Percentiles rank a stretch among this genome's conserved stretches.
phyloP scores from a whole-genome alignment of 441 rosid genomes.

The Mallotus repandus region DNA sequence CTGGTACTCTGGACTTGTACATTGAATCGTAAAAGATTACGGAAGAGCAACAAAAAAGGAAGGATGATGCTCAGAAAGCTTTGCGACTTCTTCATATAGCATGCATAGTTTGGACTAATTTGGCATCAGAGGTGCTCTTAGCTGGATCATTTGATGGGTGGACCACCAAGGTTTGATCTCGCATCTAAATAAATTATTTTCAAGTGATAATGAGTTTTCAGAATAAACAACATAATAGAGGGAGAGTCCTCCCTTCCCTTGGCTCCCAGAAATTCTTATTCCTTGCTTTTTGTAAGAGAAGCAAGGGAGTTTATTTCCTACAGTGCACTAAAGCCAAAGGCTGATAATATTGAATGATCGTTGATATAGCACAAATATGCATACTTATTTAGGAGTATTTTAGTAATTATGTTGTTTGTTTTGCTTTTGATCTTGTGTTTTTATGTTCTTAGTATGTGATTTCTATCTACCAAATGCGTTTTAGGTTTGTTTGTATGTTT shows the following conservation, averaged over 20 bases:
- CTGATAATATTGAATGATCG: neutral
- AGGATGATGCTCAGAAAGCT: conserved; percentile 62
- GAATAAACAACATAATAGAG: neutral
- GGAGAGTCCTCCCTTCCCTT: neutral
- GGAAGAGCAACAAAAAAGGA: conserved; percentile 67
- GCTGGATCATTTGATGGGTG: conserved; percentile 91
- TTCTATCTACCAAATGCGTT: no score
- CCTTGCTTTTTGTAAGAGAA: no score
- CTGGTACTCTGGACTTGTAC: conserved; percentile 16
- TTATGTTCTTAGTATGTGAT: no score
- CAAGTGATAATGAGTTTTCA: neutral
- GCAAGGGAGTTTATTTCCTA: no score
- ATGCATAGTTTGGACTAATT: conserved; percentile 77
- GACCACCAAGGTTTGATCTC: conserved; percentile 65
- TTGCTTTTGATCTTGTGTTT: no score
- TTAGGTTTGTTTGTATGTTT: no score
- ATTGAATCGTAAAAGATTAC: conserved; percentile 68
- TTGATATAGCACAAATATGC: no score
- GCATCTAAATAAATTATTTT: conserved; percentile 9
- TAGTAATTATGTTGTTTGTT: no score
- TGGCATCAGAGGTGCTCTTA: conserved; percentile 72
- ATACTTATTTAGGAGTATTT: no score
- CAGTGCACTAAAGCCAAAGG: no score
- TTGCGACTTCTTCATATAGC: conserved; percentile 58
- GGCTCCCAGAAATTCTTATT: neutral